Percentiles rank a stretch among this genome's conserved stretches.
Evolutionary conservation across 2,329 filamentous ascomycete species (phyloP).

Genomic region (Hypoxylon sp.): DNA sequence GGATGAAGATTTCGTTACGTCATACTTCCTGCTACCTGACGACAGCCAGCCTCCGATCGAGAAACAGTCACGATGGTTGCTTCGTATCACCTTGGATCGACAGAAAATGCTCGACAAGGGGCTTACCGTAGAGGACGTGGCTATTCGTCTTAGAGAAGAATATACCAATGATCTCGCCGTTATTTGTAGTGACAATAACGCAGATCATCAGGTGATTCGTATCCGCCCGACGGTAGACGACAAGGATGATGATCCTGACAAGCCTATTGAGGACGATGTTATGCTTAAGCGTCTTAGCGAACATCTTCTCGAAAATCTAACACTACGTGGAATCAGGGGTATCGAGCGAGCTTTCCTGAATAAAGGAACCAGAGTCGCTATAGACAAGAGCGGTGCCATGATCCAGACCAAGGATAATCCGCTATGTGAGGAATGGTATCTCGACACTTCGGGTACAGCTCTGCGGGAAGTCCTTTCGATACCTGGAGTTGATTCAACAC

Average conservation of each 20-base stretch:
- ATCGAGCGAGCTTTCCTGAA: slow-evolving; percentile 95
- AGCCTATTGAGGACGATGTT: slow-evolving; percentile 83
- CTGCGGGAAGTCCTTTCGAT: slow-evolving; percentile 87
- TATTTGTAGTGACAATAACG: slow-evolving; percentile 98
- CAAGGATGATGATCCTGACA: slow-evolving; percentile 77
- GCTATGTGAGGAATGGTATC: slow-evolving; percentile 90
- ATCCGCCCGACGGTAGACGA: slow-evolving; percentile 84
- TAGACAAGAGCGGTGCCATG: slow-evolving; percentile 78
- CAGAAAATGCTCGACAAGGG: slow-evolving; percentile 97
- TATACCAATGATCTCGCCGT: slow-evolving; percentile 89
- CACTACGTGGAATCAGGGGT: slow-evolving; percentile 89
- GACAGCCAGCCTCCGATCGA: slow-evolving; percentile 74
- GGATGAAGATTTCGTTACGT: slow-evolving; percentile 94
- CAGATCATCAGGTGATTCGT: slow-evolving; percentile 93
- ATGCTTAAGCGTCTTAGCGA: slow-evolving; percentile 93
- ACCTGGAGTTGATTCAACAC: slow-evolving; percentile 86
- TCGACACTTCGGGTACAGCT: slow-evolving; percentile 93
- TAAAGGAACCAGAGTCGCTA: slow-evolving; percentile 78
- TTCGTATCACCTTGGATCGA: slow-evolving; percentile 92
- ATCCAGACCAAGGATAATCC: slow-evolving; percentile 80
- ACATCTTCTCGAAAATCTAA: slow-evolving; percentile 91
- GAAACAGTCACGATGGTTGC: slow-evolving; percentile 92
- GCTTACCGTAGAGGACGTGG: slow-evolving; percentile 91
- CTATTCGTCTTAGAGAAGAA: slow-evolving; percentile 87
- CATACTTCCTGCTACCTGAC: slow-evolving; percentile 94